A percentile compares a stretch with the other conserved stretches of the same genome.
Conservation (phyloP, 345 rosid genomes). For the Brassica rapa region DNA sequence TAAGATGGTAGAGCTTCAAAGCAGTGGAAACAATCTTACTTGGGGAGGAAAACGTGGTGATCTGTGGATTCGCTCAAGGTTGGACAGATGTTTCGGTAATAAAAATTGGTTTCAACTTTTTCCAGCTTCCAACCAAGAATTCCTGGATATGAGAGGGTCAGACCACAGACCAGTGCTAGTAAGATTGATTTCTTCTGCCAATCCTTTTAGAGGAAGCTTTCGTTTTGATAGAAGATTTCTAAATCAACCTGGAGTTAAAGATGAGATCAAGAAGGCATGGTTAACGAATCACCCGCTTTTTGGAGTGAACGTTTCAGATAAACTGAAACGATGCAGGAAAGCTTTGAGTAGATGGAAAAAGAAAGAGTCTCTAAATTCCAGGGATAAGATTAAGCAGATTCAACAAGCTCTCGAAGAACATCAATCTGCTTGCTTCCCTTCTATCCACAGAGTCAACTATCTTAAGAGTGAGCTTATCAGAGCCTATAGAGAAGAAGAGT, state of each 20-base stretch:
- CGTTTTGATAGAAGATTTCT: no score
- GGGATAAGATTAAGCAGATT: no score
- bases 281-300: no score
- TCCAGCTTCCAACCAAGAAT: neutral
- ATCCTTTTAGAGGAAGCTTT: neutral
- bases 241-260: no score
- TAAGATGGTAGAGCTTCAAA: neutral
- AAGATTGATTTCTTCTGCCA: accelerated
- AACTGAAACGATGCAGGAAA: no score
- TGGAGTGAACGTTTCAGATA: no score
- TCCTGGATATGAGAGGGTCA: neutral
- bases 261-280: no score
- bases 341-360: no score
- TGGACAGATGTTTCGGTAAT: neutral
- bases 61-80: neutral
- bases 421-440: no score
- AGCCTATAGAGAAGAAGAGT: neutral
- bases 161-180: neutral
- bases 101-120: neutral
- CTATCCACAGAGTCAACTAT: no score
- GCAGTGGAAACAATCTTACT: neutral
- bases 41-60: neutral
- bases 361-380: no score
- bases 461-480: neutral
- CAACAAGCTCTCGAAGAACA: no score